These are phyloP conservation scores for Beauveria brongniartii DNA, from an alignment of 2,329 filamentous ascomycete genomes.

Conservation along the genomic window DNA sequence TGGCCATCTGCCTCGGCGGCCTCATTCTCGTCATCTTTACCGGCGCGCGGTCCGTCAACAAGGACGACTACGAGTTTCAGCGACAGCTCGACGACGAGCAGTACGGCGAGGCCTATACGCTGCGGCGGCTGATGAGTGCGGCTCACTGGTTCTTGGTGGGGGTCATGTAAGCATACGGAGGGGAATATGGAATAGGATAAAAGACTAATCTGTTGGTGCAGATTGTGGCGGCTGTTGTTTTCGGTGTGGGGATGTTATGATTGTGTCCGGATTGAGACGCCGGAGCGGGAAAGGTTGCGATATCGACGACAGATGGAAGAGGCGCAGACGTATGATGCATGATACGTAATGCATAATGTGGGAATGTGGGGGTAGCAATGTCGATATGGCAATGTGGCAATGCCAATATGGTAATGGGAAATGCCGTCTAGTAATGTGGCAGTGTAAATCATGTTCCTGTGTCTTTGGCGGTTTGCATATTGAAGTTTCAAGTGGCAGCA, in stretches of 20 bases:
- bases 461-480: no score
- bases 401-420: no score
- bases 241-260: slow-evolving; percentile 22
- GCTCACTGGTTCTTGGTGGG: slow-evolving; percentile 12
- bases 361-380: no score
- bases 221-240: slow-evolving; percentile 22
- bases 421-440: no score
- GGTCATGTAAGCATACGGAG: slow-evolving; percentile 18
- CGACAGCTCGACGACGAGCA: slow-evolving; percentile 3
- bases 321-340: not conserved
- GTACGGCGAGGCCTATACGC: slow-evolving; percentile 3
- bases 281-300: not conserved
- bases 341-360: not conserved
- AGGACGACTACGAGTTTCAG: slow-evolving; percentile 14
- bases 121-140: not conserved
- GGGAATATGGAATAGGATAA: no score
- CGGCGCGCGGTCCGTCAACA: slow-evolving; percentile 9
- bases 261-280: slow-evolving; percentile 8
- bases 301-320: slow-evolving; percentile 8
- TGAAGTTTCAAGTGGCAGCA: no score
- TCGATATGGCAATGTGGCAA: no score
- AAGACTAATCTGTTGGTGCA: slow-evolving; percentile 1
- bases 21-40: slow-evolving; percentile 27
- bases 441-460: no score
- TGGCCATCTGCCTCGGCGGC: slow-evolving; percentile 26